These are phyloP conservation scores for Clonostachys solani DNA, from an alignment of 2,329 filamentous ascomycete species.

Conservation along the genomic window DNA sequence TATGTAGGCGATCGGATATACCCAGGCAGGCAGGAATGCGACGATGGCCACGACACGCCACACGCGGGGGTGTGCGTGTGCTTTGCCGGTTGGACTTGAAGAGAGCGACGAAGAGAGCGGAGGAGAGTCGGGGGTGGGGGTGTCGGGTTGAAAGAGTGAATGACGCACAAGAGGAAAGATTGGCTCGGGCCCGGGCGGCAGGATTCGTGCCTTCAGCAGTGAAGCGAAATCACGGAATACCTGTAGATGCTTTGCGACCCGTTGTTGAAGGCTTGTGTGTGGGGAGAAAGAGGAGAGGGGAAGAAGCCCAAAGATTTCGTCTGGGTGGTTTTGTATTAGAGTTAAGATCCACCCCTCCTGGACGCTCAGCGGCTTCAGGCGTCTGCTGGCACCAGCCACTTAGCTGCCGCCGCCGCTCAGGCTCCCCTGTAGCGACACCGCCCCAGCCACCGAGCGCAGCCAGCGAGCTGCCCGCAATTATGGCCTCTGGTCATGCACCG, in stretches of 20 bases:
- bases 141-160: conserved; percentile 25
- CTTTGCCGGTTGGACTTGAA: conserved; percentile 6
- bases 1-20: too few species aligned
- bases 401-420: too few species aligned
- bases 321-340: too few species aligned
- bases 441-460: background rate
- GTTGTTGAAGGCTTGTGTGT: conserved; percentile 48
- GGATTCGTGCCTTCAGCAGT: conserved; percentile 19
- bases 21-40: conserved; percentile 6
- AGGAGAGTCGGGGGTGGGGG: conserved; percentile 16
- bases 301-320: background rate
- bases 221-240: conserved; percentile 5
- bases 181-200: conserved; percentile 52
- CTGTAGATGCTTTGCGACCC: conserved; percentile 50
- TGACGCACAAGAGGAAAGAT: conserved; percentile 27
- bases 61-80: background rate
- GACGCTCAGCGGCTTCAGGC: too few species aligned
- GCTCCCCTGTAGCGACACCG: background rate
- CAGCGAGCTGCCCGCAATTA: background rate
- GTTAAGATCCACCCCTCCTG: too few species aligned
- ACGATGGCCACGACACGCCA: conserved; percentile 14
- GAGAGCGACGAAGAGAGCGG: conserved; percentile 53
- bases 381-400: too few species aligned
- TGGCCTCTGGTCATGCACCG: background rate
- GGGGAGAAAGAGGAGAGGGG: conserved; percentile 28